Conservation (phyloP, 805 yeast genomes). For the Blastobotrys attinorum region DNA sequence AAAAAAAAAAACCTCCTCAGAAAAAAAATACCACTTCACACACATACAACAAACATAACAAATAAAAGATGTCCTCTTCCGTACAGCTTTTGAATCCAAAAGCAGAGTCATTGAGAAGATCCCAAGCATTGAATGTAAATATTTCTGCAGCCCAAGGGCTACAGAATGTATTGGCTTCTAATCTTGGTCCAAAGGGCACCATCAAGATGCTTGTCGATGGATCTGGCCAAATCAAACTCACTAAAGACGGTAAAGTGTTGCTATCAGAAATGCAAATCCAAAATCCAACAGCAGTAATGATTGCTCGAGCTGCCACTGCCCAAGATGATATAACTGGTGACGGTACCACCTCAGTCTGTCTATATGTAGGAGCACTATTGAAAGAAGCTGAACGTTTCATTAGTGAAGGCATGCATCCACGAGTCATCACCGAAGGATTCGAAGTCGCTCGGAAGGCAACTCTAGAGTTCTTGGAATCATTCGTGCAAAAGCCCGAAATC, state of each 20-base stretch:
- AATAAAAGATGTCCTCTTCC: constrained; percentile 5
- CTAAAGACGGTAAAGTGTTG: constrained; percentile 94
- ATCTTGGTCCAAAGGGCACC: constrained; percentile 96
- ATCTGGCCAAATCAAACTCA: constrained; percentile 87
- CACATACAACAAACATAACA: neutral
- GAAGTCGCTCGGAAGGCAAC: constrained; percentile 78
- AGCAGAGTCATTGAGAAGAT: constrained; percentile 93
- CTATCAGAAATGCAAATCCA: constrained; percentile 95
- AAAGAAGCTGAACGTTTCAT: constrained; percentile 91
- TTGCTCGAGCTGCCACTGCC: constrained; percentile 94
- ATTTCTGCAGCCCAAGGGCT: constrained; percentile 95
- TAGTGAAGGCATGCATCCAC: constrained; percentile 92
- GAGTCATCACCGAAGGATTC: constrained; percentile 91
- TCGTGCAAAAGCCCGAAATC: constrained; percentile 44
- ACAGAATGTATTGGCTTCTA: constrained; percentile 84
- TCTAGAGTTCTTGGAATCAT: constrained; percentile 58
- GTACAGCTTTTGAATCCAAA: constrained; percentile 90
- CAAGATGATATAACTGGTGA: constrained; percentile 99
- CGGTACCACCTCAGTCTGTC: constrained; percentile 93
- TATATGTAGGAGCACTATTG: constrained; percentile 88
- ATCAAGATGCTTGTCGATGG: constrained; percentile 95
- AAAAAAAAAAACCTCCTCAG: neutral
- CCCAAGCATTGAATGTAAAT: constrained; percentile 92
- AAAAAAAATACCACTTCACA: constrained; percentile 2
- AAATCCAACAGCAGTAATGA: constrained; percentile 82